Evolutionary conservation across 345 rosid genomes (phyloP).

Genomic region (Melastoma malabathricum): DNA sequence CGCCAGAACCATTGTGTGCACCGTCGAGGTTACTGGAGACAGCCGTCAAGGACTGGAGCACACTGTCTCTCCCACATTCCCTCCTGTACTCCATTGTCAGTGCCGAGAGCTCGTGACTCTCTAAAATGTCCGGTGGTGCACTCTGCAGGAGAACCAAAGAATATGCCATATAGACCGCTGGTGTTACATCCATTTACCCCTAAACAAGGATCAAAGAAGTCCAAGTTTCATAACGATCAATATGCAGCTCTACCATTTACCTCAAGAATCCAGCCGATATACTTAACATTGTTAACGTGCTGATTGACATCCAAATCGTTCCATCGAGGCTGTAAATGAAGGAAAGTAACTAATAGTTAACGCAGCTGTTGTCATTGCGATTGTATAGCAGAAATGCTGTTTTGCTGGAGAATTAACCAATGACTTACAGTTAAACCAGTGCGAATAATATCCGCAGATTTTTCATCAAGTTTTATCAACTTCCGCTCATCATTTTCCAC

Average conservation of each 20-base stretch:
- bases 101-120: constrained; percentile 67
- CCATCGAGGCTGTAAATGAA: constrained; percentile 49
- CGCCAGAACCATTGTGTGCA: neutral
- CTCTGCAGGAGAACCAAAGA: constrained; percentile 32
- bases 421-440: constrained; percentile 67
- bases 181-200: no score
- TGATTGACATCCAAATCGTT: constrained; percentile 62
- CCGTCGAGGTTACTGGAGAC: constrained; percentile 34
- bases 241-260: constrained; percentile 10
- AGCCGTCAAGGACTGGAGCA: constrained; percentile 82
- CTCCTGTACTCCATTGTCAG: constrained; percentile 87
- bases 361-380: no score
- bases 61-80: constrained; percentile 91
- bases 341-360: neutral
- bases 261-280: constrained; percentile 66
- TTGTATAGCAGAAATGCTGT: no score
- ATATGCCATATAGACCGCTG: no score
- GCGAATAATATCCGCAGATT: constrained; percentile 51
- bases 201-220: no score
- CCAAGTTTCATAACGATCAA: no score
- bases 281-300: constrained; percentile 66
- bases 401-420: no score
- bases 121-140: constrained; percentile 72
- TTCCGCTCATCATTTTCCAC: constrained; percentile 68
- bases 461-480: constrained; percentile 63